phyloP scores from a whole-genome alignment of 495 filamentous ascomycete genomes.

The Neurospora sp. region DNA sequence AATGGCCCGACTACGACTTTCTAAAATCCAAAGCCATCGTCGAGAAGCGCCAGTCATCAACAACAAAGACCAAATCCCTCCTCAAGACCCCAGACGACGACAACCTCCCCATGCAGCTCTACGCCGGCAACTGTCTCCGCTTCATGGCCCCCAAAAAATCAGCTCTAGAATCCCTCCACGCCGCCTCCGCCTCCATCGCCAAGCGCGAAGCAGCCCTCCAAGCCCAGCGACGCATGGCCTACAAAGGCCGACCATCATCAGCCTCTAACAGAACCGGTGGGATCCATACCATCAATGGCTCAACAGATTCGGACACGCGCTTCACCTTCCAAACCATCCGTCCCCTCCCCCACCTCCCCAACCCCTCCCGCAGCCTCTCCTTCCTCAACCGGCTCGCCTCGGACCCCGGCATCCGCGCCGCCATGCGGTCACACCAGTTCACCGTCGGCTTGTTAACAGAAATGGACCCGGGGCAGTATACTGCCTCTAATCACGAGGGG shows the following conservation, averaged over 20 bases:
- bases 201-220: slow-evolving; percentile 29
- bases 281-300: slow-evolving; percentile 16
- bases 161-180: slow-evolving; percentile 40
- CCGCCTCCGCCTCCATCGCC: slow-evolving; percentile 29
- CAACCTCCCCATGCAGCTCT: slow-evolving; percentile 35
- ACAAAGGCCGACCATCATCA: slow-evolving; percentile 2
- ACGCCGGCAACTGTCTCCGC: slow-evolving; percentile 47
- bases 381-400: slow-evolving; percentile 69
- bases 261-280: no score
- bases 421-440: slow-evolving; percentile 79
- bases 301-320: slow-evolving; percentile 32
- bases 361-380: slow-evolving; percentile 52
- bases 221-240: slow-evolving; percentile 5
- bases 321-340: slow-evolving; percentile 78
- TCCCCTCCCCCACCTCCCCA: slow-evolving; percentile 64
- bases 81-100: slow-evolving; percentile 24
- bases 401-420: slow-evolving; percentile 75
- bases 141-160: slow-evolving; percentile 51
- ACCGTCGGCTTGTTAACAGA: slow-evolving; percentile 83
- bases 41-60: slow-evolving; percentile 9
- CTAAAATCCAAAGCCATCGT: slow-evolving; percentile 19
- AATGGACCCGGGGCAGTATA: slow-evolving; percentile 78
- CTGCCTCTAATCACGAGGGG: slow-evolving; percentile 57
- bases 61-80: slow-evolving; percentile 11
- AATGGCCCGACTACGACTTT: slow-evolving; percentile 24